Evolutionary conservation across 2,329 filamentous ascomycete species (phyloP).

Genomic region (Domatiomyces globalis): DNA sequence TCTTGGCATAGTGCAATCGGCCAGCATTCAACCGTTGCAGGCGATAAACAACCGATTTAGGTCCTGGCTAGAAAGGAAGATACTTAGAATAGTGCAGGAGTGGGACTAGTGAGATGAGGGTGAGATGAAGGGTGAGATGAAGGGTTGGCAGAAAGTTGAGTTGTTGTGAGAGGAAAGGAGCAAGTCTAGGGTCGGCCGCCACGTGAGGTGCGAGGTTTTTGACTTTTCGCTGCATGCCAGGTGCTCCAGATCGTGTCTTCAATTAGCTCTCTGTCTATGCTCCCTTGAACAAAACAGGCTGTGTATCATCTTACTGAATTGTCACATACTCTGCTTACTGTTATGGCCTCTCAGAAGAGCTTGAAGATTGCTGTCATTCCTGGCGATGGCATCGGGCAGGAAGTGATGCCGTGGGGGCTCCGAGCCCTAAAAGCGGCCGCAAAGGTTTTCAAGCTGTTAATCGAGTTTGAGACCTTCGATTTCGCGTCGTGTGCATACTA

Average conservation of each 20-base stretch:
- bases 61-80: too few species aligned
- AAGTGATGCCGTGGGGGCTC: conserved; percentile 42
- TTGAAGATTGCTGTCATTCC: conserved; percentile 43
- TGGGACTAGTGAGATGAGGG: too few species aligned
- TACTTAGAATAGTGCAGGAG: too few species aligned
- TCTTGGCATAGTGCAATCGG: too few species aligned
- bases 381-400: conserved; percentile 49
- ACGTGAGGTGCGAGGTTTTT: background rate
- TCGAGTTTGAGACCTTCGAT: conserved; percentile 39
- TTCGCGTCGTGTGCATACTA: conserved; percentile 35
- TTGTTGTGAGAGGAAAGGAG: background rate
- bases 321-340: background rate
- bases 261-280: too few species aligned
- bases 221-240: background rate
- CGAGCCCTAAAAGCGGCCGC: conserved; percentile 16
- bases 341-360: background rate
- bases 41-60: too few species aligned
- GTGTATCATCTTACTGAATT: background rate
- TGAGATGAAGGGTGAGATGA: too few species aligned
- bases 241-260: too few species aligned
- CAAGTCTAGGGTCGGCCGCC: too few species aligned
- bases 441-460: conserved; percentile 16
- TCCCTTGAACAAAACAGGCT: background rate
- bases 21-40: too few species aligned
- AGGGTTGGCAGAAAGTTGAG: too few species aligned